phyloP scores from a whole-genome alignment of 164 flowering plant species.

The Umbellularia californica region DNA sequence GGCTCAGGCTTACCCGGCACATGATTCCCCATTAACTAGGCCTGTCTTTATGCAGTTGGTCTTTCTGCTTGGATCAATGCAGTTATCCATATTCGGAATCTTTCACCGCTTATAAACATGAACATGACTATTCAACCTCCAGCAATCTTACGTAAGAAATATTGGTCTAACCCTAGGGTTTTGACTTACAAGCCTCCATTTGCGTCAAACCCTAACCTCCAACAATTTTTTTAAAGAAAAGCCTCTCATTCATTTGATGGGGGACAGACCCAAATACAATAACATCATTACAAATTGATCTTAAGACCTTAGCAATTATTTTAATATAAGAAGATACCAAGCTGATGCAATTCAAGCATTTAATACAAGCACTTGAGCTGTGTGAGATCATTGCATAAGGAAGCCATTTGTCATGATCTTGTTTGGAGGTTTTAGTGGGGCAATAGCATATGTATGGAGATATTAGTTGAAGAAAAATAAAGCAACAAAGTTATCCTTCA shows the following conservation, averaged over 20 bases:
- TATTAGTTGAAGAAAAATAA: too few relatives aligned
- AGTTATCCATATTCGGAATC: constrained; percentile 5
- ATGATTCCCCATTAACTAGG: neutral
- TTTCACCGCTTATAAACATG: neutral
- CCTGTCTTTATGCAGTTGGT: constrained; percentile 13
- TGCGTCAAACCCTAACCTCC: constrained; percentile 12
- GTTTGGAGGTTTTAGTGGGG: neutral
- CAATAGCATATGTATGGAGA: neutral
- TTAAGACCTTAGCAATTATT: neutral
- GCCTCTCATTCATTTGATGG: too few relatives aligned
- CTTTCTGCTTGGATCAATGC: constrained; percentile 11
- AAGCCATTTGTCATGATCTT: constrained; percentile 17
- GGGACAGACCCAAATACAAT: too few relatives aligned
- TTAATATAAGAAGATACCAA: neutral
- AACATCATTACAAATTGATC: too few relatives aligned
- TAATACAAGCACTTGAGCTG: neutral
- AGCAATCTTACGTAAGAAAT: too few relatives aligned
- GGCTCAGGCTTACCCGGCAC: too few relatives aligned
- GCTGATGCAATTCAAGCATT: constrained; percentile 5
- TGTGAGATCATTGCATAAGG: constrained; percentile 5
- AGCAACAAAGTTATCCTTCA: too few relatives aligned
- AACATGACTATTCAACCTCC: neutral
- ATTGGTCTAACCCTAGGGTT: neutral
- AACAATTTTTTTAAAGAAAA: neutral
- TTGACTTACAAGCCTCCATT: constrained; percentile 16